Conservation (phyloP, 2,329 filamentous ascomycete genomes). For the Ophiostoma populinum region DNA sequence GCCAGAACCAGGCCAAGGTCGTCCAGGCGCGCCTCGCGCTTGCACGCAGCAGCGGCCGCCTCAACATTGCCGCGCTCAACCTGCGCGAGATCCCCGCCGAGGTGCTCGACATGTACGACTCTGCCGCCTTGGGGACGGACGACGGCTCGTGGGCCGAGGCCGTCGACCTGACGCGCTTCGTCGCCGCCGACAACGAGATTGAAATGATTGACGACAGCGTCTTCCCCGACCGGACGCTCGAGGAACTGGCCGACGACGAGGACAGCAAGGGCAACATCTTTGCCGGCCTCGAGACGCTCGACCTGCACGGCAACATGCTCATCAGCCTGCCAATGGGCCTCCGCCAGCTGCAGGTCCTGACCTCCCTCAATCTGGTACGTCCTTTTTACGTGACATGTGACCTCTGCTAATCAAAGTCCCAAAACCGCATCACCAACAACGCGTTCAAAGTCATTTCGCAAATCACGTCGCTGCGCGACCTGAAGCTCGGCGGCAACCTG, state of each 20-base stretch:
- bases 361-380: conserved; percentile 63
- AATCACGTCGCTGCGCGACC: conserved; percentile 54
- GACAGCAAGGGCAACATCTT: conserved; percentile 59
- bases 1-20: conserved; percentile 44
- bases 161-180: conserved; percentile 68
- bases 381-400: not conserved
- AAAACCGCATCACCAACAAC: conserved; percentile 61
- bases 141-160: conserved; percentile 74
- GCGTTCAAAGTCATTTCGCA: conserved; percentile 58
- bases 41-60: conserved; percentile 58
- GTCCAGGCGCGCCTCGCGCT: conserved; percentile 54
- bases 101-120: conserved; percentile 80
- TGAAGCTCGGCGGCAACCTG: conserved; percentile 66
- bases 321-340: conserved; percentile 58
- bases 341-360: conserved; percentile 54
- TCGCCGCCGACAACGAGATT: conserved; percentile 82
- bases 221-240: conserved; percentile 56
- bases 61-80: conserved; percentile 78
- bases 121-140: conserved; percentile 45
- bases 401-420: conserved; percentile 33
- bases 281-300: conserved; percentile 60
- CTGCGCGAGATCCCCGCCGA: conserved; percentile 65
- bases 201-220: conserved; percentile 52
- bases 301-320: conserved; percentile 74
- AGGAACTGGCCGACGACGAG: conserved; percentile 44